These are phyloP conservation scores for Stemphylium beticola DNA, from an alignment of 2,329 filamentous ascomycete genomes.

Conservation along the genomic window DNA sequence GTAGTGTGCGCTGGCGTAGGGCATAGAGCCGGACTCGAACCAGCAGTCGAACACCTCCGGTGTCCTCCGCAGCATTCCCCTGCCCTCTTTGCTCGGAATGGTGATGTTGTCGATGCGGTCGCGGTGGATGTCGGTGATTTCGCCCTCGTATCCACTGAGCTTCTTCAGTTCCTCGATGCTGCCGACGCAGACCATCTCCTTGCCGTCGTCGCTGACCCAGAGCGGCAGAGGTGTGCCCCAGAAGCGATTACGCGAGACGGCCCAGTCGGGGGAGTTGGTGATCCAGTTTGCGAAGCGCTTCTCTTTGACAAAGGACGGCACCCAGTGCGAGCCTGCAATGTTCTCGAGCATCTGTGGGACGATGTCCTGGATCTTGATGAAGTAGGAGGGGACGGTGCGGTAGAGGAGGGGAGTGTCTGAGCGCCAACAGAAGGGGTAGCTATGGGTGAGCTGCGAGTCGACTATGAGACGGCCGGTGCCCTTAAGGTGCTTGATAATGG, in stretches of 20 bases:
- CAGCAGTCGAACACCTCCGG: slow-evolving; percentile 96
- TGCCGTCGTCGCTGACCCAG: slow-evolving; percentile 88
- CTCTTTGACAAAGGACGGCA: slow-evolving; percentile 88
- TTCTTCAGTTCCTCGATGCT: slow-evolving; percentile 84
- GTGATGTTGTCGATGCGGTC: slow-evolving; percentile 95
- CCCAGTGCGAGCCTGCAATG: slow-evolving; percentile 90
- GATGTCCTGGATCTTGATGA: slow-evolving; percentile 83
- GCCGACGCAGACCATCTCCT: slow-evolving; percentile 85
- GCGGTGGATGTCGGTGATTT: slow-evolving; percentile 84
- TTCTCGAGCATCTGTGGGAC: slow-evolving; percentile 90
- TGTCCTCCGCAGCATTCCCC: slow-evolving; percentile 78
- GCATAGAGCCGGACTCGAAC: slow-evolving; percentile 97
- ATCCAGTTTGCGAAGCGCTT: slow-evolving; percentile 93
- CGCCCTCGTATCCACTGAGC: slow-evolving; percentile 83
- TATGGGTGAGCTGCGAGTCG: slow-evolving; percentile 87
- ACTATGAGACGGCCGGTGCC: slow-evolving; percentile 76
- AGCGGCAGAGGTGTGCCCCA: slow-evolving; percentile 94
- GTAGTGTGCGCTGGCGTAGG: slow-evolving; percentile 88
- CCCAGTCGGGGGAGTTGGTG: slow-evolving; percentile 89
- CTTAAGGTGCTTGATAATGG: slow-evolving; percentile 89
- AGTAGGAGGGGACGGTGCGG: slow-evolving; percentile 93
- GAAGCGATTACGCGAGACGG: slow-evolving; percentile 90
- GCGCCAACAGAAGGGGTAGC: slow-evolving; percentile 90
- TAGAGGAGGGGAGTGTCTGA: slow-evolving; percentile 97
- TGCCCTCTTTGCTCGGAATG: slow-evolving; percentile 87